Conservation (phyloP, 768 basidiomycete genomes). For the Pleurotus sapidus region DNA sequence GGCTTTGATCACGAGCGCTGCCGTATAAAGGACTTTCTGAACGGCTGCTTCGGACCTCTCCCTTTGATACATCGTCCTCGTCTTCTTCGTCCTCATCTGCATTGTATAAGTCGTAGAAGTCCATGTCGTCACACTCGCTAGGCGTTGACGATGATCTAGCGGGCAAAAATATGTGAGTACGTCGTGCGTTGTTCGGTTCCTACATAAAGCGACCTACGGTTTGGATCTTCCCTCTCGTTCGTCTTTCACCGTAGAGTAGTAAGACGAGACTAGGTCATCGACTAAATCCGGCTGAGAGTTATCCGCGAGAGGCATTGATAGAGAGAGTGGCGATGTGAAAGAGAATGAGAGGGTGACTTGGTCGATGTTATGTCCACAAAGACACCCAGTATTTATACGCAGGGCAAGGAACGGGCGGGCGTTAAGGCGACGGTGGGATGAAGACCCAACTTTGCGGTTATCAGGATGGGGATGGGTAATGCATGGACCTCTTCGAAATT, state of each 20-base stretch:
- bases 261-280: conserved; percentile 4
- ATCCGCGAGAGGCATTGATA: neutral
- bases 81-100: neutral
- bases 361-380: neutral
- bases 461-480: neutral
- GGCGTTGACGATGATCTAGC: neutral
- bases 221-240: conserved; percentile 1
- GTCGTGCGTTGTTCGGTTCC: too few species aligned
- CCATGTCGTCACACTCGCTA: conserved; percentile 1
- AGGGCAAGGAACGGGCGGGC: neutral
- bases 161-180: neutral
- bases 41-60: neutral
- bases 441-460: neutral
- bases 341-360: neutral
- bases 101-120: conserved; percentile 1
- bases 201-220: neutral
- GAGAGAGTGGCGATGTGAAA: neutral
- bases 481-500: neutral
- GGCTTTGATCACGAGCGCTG: too few species aligned
- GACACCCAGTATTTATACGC: neutral
- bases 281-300: neutral
- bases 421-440: conserved; percentile 6
- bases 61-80: neutral
- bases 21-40: neutral
- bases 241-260: neutral